These are phyloP conservation scores for Stevia rebaudiana DNA, from an alignment of 140 eudicot genomes.

Conservation along the genomic window DNA sequence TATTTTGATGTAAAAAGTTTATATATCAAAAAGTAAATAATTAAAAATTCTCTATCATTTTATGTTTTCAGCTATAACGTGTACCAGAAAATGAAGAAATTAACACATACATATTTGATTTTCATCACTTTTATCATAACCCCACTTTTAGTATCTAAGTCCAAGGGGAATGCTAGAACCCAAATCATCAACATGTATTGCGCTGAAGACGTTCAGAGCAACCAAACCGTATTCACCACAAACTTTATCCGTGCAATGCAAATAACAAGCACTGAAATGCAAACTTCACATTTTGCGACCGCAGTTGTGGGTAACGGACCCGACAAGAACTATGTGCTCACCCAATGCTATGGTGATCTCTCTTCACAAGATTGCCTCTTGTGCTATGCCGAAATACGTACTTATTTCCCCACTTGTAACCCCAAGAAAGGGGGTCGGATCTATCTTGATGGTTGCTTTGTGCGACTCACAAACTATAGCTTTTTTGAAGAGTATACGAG, in stretches of 20 bases:
- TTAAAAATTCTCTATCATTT: no score
- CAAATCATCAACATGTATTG: slow-evolving; percentile 34
- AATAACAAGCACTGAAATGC: slow-evolving; percentile 25
- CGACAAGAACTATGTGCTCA: slow-evolving; percentile 36
- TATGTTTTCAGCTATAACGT: not conserved
- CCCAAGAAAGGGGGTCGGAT: slow-evolving; percentile 41
- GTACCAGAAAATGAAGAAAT: slow-evolving; percentile 14
- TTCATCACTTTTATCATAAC: slow-evolving; percentile 1
- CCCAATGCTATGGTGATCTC: slow-evolving; percentile 69
- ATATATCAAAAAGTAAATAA: no score
- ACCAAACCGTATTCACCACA: slow-evolving; percentile 21
- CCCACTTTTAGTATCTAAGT: slow-evolving; percentile 10
- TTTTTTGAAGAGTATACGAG: slow-evolving; percentile 44
- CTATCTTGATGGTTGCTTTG: slow-evolving; percentile 66
- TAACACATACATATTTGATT: slow-evolving; percentile 3
- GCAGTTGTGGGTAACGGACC: slow-evolving; percentile 36
- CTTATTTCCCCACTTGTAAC: slow-evolving; percentile 50
- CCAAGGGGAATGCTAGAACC: slow-evolving; percentile 47
- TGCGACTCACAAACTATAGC: slow-evolving; percentile 43
- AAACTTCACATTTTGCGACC: slow-evolving; percentile 28
- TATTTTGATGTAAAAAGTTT: no score
- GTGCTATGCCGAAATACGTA: slow-evolving; percentile 55
- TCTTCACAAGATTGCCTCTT: slow-evolving; percentile 47
- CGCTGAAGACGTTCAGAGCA: slow-evolving; percentile 19
- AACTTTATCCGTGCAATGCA: slow-evolving; percentile 41